Conservation (phyloP, 2,329 filamentous ascomycete genomes). For the Aspergillaceae sp. region DNA sequence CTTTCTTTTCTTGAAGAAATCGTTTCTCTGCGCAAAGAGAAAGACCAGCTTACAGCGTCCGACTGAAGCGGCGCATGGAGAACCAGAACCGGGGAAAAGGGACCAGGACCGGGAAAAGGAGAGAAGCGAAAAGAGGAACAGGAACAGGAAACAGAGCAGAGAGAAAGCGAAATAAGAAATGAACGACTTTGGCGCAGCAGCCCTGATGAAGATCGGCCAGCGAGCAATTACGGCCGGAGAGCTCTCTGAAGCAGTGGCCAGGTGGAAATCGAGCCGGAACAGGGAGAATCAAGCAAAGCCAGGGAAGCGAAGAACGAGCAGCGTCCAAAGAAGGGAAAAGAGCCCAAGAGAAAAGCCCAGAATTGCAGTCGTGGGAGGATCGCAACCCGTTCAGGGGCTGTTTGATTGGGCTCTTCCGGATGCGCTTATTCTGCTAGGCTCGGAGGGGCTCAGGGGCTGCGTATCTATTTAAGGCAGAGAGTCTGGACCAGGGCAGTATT, state of each 20-base stretch:
- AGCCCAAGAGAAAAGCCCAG: too few relatives aligned
- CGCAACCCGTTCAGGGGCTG: not conserved
- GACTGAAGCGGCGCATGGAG: slow-evolving; percentile 24
- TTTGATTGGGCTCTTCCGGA: not conserved
- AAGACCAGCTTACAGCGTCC: slow-evolving; percentile 30
- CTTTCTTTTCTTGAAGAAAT: not conserved
- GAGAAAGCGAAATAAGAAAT: slow-evolving; percentile 9
- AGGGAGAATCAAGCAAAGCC: too few relatives aligned
- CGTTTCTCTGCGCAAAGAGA: slow-evolving; percentile 7
- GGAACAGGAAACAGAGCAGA: slow-evolving; percentile 12
- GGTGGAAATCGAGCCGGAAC: too few relatives aligned
- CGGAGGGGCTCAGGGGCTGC: not conserved
- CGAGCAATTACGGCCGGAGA: slow-evolving; percentile 1
- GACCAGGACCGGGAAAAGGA: slow-evolving; percentile 6
- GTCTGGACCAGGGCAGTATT: too few relatives aligned
- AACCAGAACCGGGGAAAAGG: slow-evolving; percentile 7
- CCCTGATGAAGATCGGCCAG: slow-evolving; percentile 16
- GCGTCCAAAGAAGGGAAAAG: too few relatives aligned
- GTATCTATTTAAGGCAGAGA: too few relatives aligned
- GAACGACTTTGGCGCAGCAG: slow-evolving; percentile 4
- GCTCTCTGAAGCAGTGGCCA: too few relatives aligned
- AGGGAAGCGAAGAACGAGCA: too few relatives aligned
- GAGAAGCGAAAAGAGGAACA: slow-evolving; percentile 11
- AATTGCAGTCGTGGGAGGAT: not conserved
- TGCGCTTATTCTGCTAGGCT: not conserved